phyloP scores from a whole-genome alignment of 1,284 basidiomycete species.

The Cutaneotrichosporon sp. region DNA sequence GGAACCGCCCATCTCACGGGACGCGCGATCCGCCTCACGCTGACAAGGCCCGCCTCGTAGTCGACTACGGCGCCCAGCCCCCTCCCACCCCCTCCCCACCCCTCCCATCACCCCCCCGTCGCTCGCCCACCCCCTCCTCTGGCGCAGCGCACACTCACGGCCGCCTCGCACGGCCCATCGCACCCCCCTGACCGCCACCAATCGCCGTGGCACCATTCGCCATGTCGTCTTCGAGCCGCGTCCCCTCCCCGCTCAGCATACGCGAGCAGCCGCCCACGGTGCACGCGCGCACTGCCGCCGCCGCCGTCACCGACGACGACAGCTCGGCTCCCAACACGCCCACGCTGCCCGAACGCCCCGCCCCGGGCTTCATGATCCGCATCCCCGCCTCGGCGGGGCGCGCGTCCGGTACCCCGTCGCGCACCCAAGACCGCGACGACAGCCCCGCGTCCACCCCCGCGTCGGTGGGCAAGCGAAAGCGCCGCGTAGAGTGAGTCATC shows the following conservation, averaged over 20 bases:
- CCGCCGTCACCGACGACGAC: slow-evolving; percentile 11
- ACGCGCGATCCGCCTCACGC: neutral
- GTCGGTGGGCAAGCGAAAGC: slow-evolving; percentile 24
- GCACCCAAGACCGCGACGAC: slow-evolving; percentile 4
- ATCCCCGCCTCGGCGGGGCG: slow-evolving; percentile 13
- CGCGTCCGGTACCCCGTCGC: neutral
- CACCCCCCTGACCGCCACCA: neutral
- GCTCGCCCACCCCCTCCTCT: neutral
- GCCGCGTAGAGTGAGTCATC: slow-evolving; percentile 23
- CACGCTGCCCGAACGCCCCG: neutral
- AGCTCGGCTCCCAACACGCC: slow-evolving; percentile 9
- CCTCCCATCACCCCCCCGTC: neutral
- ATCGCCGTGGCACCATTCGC: neutral
- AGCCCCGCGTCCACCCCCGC: slow-evolving; percentile 9
- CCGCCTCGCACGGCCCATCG: neutral
- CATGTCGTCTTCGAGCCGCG: slow-evolving; percentile 1
- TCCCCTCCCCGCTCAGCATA: slow-evolving; percentile 1
- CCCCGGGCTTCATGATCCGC: slow-evolving; percentile 13
- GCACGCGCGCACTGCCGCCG: neutral
- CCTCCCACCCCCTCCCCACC: neutral
- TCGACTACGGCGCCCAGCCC: neutral
- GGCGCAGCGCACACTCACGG: neutral
- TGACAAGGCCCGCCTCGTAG: neutral
- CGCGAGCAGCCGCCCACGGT: slow-evolving; percentile 9
- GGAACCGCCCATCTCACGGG: no score